Base-by-base conservation (phyloP, 192 early-diverging fungal species). In the Coemansia sp. region DNA sequence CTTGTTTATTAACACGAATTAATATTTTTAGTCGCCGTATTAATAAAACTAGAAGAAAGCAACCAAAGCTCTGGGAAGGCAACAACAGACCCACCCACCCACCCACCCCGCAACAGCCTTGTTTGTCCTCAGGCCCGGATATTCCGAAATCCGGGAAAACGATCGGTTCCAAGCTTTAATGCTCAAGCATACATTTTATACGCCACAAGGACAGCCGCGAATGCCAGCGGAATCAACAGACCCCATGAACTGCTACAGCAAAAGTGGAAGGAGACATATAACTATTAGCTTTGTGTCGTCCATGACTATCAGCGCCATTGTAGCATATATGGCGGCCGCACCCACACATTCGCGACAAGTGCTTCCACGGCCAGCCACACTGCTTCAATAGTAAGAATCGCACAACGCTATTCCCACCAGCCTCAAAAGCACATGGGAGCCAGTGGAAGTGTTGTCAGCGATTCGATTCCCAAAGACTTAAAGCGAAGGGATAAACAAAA, bases 121-220 rank as follows among this genome's bases (percentile, higher is more conserved):
- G 29, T 29, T 29, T 29, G 29, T 29, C 29, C 3, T 29, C 38
- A 40, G 9, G 38, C 38, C 23, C 22, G 49, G 49, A 52, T 25
- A 25, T 25, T 25, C 49, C 23, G 13, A 14, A 10, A 2, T 40
- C 11, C 7, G 5, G 38, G 38, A 11, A 40, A 7, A 40, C 38
- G 5, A 29, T 29, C 29, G 29, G 29, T 8, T 40, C 11, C 38
- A 40, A 40, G 38, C 38, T 8, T 40, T 40, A 40, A 13, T 17
- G 25, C 29, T 55, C 61, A 82, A 10, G 68, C 74, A 45, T 83
- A 79, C 57, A 70, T 25, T 78, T 87, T 85, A 75, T 85, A 87
- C 11, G 81, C 82, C 20, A 85, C 58, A 62, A 83, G 77, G 17
- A 74, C 84, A 22, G 73, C 77, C 38, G 79, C 69, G 43, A 82